phyloP scores from a whole-genome alignment of 2,329 filamentous ascomycete genomes.

The Alternaria ventricosa region DNA sequence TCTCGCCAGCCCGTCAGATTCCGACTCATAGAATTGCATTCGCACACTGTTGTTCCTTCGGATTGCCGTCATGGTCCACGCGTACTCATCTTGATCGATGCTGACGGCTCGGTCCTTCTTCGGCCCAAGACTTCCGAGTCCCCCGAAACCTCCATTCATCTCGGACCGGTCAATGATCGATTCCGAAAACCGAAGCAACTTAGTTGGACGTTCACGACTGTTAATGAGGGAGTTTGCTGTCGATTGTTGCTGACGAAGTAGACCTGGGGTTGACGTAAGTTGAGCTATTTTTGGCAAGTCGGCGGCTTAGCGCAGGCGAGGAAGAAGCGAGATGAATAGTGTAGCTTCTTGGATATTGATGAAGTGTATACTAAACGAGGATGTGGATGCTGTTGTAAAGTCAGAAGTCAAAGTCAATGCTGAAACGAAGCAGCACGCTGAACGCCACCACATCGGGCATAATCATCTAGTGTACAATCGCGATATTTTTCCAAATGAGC shows the following conservation, averaged over 20 bases:
- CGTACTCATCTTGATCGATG: neutral
- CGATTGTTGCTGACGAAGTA: neutral
- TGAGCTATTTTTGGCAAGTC: too few relatives aligned
- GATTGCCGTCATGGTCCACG: neutral
- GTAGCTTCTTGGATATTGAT: too few relatives aligned
- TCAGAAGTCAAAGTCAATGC: too few relatives aligned
- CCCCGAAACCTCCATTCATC: neutral
- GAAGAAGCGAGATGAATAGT: too few relatives aligned
- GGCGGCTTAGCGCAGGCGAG: too few relatives aligned
- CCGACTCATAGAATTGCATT: neutral
- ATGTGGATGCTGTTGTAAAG: too few relatives aligned
- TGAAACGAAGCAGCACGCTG: too few relatives aligned
- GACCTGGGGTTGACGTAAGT: neutral
- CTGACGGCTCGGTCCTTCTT: neutral
- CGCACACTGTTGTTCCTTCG: neutral
- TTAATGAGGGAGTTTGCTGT: neutral
- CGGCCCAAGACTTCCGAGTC: neutral
- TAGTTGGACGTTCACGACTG: neutral
- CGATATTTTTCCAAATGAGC: neutral
- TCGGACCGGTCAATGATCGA: neutral
- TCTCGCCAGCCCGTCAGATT: too few relatives aligned
- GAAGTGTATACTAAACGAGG: too few relatives aligned
- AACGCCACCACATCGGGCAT: too few relatives aligned
- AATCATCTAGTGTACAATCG: too few relatives aligned
- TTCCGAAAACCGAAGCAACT: neutral